Percentiles rank a stretch among this genome's conserved stretches.
These are phyloP conservation scores for Epichloe gansuensis DNA, from an alignment of 2,329 filamentous ascomycete genomes.

Conservation along the genomic window DNA sequence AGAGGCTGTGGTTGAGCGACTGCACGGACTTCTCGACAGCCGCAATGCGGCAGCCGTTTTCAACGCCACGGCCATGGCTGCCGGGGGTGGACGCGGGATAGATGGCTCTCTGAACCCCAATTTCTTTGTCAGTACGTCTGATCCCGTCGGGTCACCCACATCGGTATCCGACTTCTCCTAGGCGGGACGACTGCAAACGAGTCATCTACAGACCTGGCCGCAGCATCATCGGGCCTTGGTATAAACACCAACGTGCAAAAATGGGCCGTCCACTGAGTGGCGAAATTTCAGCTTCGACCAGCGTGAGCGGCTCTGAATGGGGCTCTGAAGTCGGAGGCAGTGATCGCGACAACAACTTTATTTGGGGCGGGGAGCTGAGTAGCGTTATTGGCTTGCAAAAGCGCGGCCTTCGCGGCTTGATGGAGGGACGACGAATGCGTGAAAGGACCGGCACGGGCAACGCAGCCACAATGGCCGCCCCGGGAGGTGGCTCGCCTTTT, in stretches of 20 bases:
- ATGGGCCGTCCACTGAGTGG: conserved; percentile 30
- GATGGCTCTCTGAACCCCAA: conserved; percentile 54
- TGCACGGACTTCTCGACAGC: conserved; percentile 82
- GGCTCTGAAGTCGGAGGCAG: conserved; percentile 41
- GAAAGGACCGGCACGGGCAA: conserved; percentile 48
- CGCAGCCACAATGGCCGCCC: conserved; percentile 12
- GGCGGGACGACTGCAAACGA: conserved; percentile 18
- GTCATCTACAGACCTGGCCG: conserved; percentile 19
- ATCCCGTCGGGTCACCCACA: conserved; percentile 25
- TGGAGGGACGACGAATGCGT: conserved; percentile 83
- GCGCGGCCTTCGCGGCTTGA: conserved; percentile 76
- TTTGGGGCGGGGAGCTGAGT: conserved; percentile 74
- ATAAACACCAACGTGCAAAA: conserved; percentile 35
- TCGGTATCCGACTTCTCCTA: conserved; percentile 23
- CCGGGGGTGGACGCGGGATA: conserved; percentile 78
- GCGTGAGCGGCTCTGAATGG: conserved; percentile 42
- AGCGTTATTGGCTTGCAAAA: conserved; percentile 95
- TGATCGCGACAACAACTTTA: conserved; percentile 30
- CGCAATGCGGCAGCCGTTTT: conserved; percentile 94
- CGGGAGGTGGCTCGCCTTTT: conserved; percentile 10
- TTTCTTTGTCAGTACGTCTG: conserved; percentile 42
- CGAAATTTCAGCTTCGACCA: conserved; percentile 37
- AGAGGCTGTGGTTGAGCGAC: conserved; percentile 81
- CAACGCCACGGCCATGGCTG: conserved; percentile 96
- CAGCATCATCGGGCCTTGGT: conserved; percentile 28